These are phyloP conservation scores for Suhomyces tanzawaensis DNA, from an alignment of 805 yeast species.

Conservation along the genomic window DNA sequence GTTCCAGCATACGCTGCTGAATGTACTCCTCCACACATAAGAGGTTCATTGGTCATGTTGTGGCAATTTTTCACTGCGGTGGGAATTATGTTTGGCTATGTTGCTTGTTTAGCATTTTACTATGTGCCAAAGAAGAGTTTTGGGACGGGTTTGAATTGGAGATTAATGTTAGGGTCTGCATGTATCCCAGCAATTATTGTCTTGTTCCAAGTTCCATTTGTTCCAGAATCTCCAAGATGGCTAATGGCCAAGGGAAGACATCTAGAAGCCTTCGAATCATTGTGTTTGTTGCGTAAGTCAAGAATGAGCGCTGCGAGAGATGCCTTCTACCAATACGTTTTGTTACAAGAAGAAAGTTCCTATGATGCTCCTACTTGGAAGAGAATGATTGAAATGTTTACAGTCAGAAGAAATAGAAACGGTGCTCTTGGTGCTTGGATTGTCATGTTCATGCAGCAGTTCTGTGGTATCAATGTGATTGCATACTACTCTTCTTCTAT, in stretches of 20 bases:
- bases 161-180: slow-evolving; percentile 66
- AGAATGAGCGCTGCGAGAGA: slow-evolving; percentile 63
- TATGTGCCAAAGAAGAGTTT: slow-evolving; percentile 47
- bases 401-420: slow-evolving; percentile 77
- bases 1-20: slow-evolving; percentile 72
- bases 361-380: slow-evolving; percentile 41
- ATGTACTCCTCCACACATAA: slow-evolving; percentile 52
- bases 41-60: slow-evolving; percentile 68
- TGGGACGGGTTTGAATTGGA: slow-evolving; percentile 51
- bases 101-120: slow-evolving; percentile 60
- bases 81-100: slow-evolving; percentile 70
- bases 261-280: slow-evolving; percentile 49
- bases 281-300: slow-evolving; percentile 44
- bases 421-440: slow-evolving; percentile 79
- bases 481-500: slow-evolving; percentile 82
- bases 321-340: slow-evolving; percentile 54
- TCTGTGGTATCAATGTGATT: slow-evolving; percentile 86
- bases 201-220: slow-evolving; percentile 47
- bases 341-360: slow-evolving; percentile 60
- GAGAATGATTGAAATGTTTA: slow-evolving; percentile 57
- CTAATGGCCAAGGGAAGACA: slow-evolving; percentile 52
- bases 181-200: slow-evolving; percentile 56
- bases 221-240: slow-evolving; percentile 75
- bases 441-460: slow-evolving; percentile 87
- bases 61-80: slow-evolving; percentile 76